Conservation (phyloP, 768 basidiomycete genomes). For the Suillus weaverae region DNA sequence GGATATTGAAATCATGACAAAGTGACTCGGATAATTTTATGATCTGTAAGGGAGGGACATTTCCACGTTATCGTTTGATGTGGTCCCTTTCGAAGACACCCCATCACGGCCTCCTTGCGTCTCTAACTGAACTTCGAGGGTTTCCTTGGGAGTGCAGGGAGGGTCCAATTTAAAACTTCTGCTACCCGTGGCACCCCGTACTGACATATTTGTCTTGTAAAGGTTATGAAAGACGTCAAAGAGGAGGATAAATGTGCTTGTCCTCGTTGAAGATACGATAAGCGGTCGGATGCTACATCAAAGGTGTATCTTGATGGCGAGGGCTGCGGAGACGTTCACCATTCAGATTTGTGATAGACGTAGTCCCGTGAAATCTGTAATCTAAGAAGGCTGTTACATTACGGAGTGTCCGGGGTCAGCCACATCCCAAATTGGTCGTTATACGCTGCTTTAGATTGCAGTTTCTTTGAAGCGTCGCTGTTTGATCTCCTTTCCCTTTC, state of each 20-base stretch:
- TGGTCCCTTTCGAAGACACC: slow-evolving; percentile 36
- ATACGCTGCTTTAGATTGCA: slow-evolving; percentile 6
- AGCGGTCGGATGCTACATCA: slow-evolving; percentile 19
- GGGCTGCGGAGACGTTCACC: slow-evolving; percentile 1
- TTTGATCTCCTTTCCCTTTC: slow-evolving; percentile 20
- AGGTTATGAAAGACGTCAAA: slow-evolving; percentile 52
- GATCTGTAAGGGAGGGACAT: slow-evolving; percentile 8
- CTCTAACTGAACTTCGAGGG: slow-evolving; percentile 13
- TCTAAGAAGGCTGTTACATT: slow-evolving; percentile 10
- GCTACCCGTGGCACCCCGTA: slow-evolving; percentile 27
- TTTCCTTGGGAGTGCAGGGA: slow-evolving; percentile 23
- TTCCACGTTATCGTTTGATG: slow-evolving; percentile 35
- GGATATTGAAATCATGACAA: slow-evolving; percentile 7
- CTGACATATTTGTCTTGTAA: slow-evolving; percentile 19
- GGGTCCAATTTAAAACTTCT: slow-evolving; percentile 26
- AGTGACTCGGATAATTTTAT: neutral
- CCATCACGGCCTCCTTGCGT: slow-evolving; percentile 25
- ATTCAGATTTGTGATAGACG: slow-evolving; percentile 7
- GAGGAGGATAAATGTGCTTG: slow-evolving; percentile 52
- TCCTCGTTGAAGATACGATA: slow-evolving; percentile 25
- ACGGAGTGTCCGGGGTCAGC: slow-evolving; percentile 33
- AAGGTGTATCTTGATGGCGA: slow-evolving; percentile 12
- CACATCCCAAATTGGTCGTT: neutral
- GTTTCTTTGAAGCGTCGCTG: slow-evolving; percentile 8
- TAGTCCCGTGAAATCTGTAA: slow-evolving; percentile 15